These are phyloP conservation scores for Cryptococcus depauperatus DNA, from an alignment of 1,284 basidiomycete genomes.

Conservation along the genomic window DNA sequence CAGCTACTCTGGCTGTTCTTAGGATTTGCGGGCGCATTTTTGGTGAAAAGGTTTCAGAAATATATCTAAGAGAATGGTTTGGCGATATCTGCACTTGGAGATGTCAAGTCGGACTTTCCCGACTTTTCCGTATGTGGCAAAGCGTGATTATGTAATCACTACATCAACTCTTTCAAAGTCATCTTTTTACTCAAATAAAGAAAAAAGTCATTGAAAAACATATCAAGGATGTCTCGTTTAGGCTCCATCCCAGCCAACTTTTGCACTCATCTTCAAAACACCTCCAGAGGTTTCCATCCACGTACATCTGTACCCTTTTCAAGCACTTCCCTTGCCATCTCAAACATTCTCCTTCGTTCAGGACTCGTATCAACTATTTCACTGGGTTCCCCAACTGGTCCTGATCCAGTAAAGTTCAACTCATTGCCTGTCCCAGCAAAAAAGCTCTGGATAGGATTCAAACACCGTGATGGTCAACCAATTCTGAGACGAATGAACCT, in stretches of 20 bases:
- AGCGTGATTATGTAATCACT: background rate
- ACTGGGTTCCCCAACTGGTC: constrained; percentile 33
- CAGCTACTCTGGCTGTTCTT: constrained; percentile 14
- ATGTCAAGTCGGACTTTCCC: too few species aligned
- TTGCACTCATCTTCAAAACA: constrained; percentile 40
- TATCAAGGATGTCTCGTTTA: constrained; percentile 21
- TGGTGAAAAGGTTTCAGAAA: too few species aligned
- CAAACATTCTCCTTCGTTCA: constrained; percentile 40
- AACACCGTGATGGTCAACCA: constrained; percentile 41
- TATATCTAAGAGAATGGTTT: too few species aligned
- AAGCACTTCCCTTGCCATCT: constrained; percentile 35
- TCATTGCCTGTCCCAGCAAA: constrained; percentile 25
- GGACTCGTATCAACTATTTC: constrained; percentile 42
- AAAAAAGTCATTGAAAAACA: too few species aligned
- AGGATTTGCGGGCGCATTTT: constrained; percentile 19
- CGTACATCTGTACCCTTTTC: constrained; percentile 41
- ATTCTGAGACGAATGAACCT: constrained; percentile 37
- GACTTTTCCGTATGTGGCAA: background rate
- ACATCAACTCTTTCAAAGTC: too few species aligned
- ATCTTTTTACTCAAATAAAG: too few species aligned
- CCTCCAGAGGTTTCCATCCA: constrained; percentile 36
- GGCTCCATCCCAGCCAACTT: constrained; percentile 38
- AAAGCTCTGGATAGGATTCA: constrained; percentile 41
- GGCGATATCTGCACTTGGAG: too few species aligned
- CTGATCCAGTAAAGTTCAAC: constrained; percentile 31